These are phyloP conservation scores for Saccharomyces hybrid DNA, from an alignment of 1,139 yeast species.

Conservation along the genomic window DNA sequence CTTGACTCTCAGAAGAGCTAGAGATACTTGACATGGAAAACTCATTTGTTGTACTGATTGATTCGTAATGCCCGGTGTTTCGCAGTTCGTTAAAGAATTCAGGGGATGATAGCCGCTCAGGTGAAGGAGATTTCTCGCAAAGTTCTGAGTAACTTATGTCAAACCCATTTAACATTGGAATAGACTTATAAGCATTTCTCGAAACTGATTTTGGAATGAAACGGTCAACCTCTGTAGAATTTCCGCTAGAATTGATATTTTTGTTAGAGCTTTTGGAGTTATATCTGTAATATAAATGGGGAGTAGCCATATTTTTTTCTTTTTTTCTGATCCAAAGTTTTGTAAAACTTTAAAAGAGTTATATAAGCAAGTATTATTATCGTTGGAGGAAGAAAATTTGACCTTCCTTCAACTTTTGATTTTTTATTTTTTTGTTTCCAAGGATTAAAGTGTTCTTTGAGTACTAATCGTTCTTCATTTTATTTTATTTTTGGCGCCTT, in stretches of 20 bases:
- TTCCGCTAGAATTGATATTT: not conserved
- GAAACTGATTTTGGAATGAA: constrained; percentile 32
- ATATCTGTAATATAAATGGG: not conserved
- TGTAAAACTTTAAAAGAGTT: not conserved
- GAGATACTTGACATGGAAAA: constrained; percentile 11
- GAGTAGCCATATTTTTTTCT: not conserved
- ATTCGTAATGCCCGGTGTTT: constrained; percentile 21
- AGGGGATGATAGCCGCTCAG: constrained; percentile 26
- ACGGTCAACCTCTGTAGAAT: constrained; percentile 23
- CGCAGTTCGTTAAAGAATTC: constrained; percentile 26
- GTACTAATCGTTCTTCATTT: not conserved
- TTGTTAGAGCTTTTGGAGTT: constrained; percentile 2
- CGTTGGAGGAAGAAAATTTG: not conserved
- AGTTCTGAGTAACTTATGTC: constrained; percentile 12
- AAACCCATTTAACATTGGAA: constrained; percentile 15
- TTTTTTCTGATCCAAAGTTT: not conserved
- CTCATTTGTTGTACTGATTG: constrained; percentile 16
- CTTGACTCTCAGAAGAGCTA: constrained; percentile 11
- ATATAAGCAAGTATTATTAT: not conserved
- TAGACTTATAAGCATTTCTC: constrained; percentile 24
- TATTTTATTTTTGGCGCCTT: not conserved
- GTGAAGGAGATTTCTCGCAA: constrained; percentile 18
- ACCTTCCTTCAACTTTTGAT: not conserved
- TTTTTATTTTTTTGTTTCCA: not conserved
- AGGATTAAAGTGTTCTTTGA: not conserved